Conservation (phyloP, 768 basidiomycete genomes). For the Exsudoporus frostii region DNA sequence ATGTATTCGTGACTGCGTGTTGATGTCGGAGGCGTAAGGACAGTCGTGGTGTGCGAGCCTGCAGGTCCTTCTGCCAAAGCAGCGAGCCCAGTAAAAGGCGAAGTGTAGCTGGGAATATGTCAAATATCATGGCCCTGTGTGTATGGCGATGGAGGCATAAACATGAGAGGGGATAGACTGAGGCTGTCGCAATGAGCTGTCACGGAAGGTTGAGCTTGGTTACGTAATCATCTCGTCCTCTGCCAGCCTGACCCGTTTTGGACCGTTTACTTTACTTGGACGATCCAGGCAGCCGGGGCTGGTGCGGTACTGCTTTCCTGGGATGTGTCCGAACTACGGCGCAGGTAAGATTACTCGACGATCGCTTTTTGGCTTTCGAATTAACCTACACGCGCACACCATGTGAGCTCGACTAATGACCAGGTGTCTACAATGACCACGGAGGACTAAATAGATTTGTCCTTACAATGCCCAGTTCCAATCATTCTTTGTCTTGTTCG, state of each 20-base stretch:
- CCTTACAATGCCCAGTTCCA: not conserved
- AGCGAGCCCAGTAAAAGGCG: slow-evolving; percentile 41
- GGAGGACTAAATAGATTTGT: not conserved
- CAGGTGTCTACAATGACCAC: not conserved
- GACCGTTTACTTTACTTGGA: not conserved
- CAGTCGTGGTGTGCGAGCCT: slow-evolving; percentile 38
- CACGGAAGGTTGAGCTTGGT: not conserved
- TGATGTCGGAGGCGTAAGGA: slow-evolving; percentile 65
- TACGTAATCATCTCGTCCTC: slow-evolving; percentile 13
- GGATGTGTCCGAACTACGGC: not conserved
- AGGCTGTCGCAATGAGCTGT: too few relatives aligned
- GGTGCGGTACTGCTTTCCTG: not conserved
- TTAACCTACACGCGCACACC: not conserved
- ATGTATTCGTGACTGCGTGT: slow-evolving; percentile 53
- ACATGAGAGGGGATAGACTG: too few relatives aligned
- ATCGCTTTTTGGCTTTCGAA: not conserved
- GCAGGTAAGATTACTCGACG: not conserved
- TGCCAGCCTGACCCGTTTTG: not conserved
- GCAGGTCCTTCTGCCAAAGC: slow-evolving; percentile 33
- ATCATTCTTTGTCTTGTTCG: not conserved
- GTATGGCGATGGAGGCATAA: not conserved
- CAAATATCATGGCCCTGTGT: slow-evolving; percentile 15
- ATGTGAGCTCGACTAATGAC: not conserved
- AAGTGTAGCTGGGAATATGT: slow-evolving; percentile 39
- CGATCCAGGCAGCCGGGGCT: too few relatives aligned